Evolutionary conservation across 2,329 filamentous ascomycete genomes (phyloP).

Genomic region (Periconia macrospinosa): DNA sequence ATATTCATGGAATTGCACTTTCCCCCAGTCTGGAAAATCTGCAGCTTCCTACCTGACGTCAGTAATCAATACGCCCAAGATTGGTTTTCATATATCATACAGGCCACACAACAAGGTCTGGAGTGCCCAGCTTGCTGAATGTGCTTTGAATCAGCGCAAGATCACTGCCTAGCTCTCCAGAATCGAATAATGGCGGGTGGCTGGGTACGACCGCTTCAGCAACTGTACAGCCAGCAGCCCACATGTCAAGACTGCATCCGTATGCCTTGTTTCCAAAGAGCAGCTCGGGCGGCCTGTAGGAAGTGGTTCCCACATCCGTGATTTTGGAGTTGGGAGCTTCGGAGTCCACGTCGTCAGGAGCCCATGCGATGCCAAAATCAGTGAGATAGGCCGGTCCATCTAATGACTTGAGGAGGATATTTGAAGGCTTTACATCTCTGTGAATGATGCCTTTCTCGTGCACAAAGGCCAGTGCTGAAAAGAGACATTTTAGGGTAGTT

Average conservation of each 20-base stretch:
- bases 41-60: constrained; percentile 57
- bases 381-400: constrained; percentile 76
- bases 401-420: constrained; percentile 71
- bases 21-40: constrained; percentile 82
- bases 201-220: constrained; percentile 68
- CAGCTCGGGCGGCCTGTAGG: constrained; percentile 87
- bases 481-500: constrained; percentile 66
- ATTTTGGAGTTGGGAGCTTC: constrained; percentile 74
- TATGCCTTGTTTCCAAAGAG: constrained; percentile 83
- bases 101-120: constrained; percentile 79
- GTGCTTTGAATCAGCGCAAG: constrained; percentile 88
- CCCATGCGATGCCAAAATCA: constrained; percentile 94
- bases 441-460: constrained; percentile 82
- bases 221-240: constrained; percentile 82
- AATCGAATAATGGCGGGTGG: constrained; percentile 73
- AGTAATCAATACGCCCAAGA: constrained; percentile 1
- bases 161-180: constrained; percentile 88
- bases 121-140: constrained; percentile 88
- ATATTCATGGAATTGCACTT: constrained; percentile 77
- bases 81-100: constrained; percentile 46
- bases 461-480: constrained; percentile 70
- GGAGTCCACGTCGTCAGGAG: constrained; percentile 57
- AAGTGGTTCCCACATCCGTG: constrained; percentile 89
- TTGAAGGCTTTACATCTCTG: constrained; percentile 91
- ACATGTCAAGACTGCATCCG: constrained; percentile 75